Base-by-base conservation (phyloP, 2,329 filamentous ascomycete genomes). In the Hypoxylon sp. region DNA sequence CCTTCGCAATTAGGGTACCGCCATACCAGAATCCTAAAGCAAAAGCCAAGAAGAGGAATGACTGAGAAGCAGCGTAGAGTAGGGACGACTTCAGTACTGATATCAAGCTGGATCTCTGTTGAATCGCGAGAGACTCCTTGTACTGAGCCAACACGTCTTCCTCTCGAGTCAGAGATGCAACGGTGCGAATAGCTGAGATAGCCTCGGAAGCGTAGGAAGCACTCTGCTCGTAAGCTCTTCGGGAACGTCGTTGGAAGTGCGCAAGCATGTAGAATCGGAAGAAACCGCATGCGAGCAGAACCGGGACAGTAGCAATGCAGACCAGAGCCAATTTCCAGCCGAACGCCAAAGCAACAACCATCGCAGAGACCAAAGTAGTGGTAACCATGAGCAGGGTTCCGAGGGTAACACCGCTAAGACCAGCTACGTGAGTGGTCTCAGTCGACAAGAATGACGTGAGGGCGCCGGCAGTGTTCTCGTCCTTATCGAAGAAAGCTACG, bases 11-110 rank as follows among this genome's bases (percentile, higher is more conserved):
- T 30, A 95, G 81, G 0, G 84, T 91, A 26, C 92, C 92, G 64
- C 93, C 93, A 72, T 95, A 97, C 92, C 92, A 97, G 82, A 97
- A 97, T 1, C 91, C 93, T 3, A 97, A 86, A 0, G 93, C 93
- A 62, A 95, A 89, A 69, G 90, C 92, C 48, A 93, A 82, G 79
- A 97, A 96, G 64, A 92, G 87, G 61, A 97, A 81, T 0, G 91
- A 93, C 79, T 97, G 94, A 0, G 93, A 92, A 1, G 89, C 85
- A 0, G 94, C 93, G 74, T 97, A 98, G 4, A 97, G 86, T 1
- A 84, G 75, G 10, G 91, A 94, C 0, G 92, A 93, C 72, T 89
- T 90, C 63, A 93, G 76, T 30, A 97, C 86, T 0, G 92, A 95
- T 8, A 84, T 83, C 37, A 97, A 77, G 64, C 91, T 92, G 48